Evolutionary conservation across 768 basidiomycete species (phyloP).

Genomic region (Lactarius tabidus): DNA sequence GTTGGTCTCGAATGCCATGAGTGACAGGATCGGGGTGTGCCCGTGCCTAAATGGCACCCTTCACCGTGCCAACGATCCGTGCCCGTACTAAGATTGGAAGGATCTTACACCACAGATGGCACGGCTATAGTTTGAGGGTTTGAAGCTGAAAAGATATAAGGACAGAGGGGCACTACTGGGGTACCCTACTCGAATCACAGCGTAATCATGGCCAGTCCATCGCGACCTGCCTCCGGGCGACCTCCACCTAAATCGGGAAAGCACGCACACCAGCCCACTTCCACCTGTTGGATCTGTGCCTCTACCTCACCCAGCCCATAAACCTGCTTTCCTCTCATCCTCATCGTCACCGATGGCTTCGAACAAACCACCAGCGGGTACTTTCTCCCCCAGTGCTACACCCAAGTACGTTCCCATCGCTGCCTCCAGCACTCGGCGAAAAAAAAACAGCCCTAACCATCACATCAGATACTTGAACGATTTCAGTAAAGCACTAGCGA

Average conservation of each 20-base stretch:
- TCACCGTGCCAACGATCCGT: neutral
- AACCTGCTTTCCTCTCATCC: neutral
- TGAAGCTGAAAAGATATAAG: neutral
- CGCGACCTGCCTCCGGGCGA: neutral
- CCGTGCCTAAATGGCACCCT: too few species aligned
- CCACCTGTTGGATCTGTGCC: neutral
- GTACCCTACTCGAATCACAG: neutral
- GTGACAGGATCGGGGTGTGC: neutral
- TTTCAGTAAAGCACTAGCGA: constrained; percentile 58
- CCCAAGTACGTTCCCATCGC: constrained; percentile 12
- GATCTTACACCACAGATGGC: neutral
- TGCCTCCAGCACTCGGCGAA: neutral
- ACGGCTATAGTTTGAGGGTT: neutral
- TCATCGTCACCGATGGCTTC: constrained; percentile 6
- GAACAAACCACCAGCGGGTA: neutral
- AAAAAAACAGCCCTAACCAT: neutral
- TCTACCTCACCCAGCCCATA: neutral
- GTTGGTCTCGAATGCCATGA: neutral
- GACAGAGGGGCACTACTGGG: neutral
- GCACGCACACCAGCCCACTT: neutral
- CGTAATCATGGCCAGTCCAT: neutral
- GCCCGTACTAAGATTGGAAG: neutral
- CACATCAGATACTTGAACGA: constrained; percentile 50
- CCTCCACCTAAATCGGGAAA: neutral
- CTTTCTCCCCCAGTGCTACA: constrained; percentile 13